Conservation (phyloP, 192 early-diverging fungal genomes). For the Coemansia sp. region DNA sequence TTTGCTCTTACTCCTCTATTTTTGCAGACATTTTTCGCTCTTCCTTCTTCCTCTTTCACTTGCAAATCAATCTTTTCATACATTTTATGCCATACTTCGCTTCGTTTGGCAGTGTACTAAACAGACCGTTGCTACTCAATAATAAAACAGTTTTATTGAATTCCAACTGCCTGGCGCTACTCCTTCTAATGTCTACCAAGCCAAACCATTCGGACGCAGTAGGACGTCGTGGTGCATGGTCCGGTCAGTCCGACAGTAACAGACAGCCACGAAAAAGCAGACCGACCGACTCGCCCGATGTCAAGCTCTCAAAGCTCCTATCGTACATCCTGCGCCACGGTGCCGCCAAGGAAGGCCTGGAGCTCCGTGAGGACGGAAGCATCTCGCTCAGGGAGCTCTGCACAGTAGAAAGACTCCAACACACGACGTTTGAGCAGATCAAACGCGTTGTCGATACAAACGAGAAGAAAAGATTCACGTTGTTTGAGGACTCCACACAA, state of each 20-base stretch:
- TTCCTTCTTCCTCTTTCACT: conserved; percentile 7
- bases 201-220: not conserved
- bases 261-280: not conserved
- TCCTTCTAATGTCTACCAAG: not conserved
- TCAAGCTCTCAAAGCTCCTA: conserved; percentile 71
- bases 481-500: conserved; percentile 42
- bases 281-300: conserved; percentile 38
- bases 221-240: not conserved
- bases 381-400: conserved; percentile 66
- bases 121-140: not conserved
- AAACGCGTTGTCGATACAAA: conserved; percentile 69
- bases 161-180: not conserved
- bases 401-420: conserved; percentile 59
- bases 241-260: not conserved
- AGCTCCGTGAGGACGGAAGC: conserved; percentile 75
- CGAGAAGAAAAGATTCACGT: conserved; percentile 78
- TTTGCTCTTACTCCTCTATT: not conserved
- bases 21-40: not conserved
- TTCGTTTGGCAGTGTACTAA: not conserved
- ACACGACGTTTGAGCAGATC: conserved; percentile 63
- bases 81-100: not conserved
- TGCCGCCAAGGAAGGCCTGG: conserved; percentile 72
- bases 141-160: not conserved
- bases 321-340: conserved; percentile 85
- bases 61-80: not conserved